Conservation (phyloP, 176 grass and related monocot genomes). For the Oryza brachyantha region DNA sequence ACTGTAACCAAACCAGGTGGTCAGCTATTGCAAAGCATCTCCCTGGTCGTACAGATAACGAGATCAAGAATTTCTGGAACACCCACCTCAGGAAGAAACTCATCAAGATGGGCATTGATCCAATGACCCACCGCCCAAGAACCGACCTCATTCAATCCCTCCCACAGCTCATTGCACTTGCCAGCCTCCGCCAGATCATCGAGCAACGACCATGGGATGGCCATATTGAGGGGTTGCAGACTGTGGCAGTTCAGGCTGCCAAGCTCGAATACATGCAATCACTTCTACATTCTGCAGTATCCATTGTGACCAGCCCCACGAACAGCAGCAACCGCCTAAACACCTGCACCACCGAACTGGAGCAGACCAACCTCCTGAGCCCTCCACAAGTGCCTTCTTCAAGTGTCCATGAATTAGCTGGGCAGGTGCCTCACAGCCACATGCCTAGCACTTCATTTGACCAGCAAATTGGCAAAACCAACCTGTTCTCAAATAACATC, state of each 20-base stretch:
- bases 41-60: conserved; percentile 72
- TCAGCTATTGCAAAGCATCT: conserved; percentile 72
- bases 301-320: conserved; percentile 12
- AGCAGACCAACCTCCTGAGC: conserved; percentile 40
- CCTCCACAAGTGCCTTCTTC: background rate
- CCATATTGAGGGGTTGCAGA: conserved; percentile 30
- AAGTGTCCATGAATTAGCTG: conserved; percentile 12
- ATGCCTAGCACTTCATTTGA: conserved; percentile 33
- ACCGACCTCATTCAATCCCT: conserved; percentile 61
- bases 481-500: conserved; percentile 4
- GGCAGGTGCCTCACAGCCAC: conserved; percentile 36
- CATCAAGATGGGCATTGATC: conserved; percentile 83
- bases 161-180: conserved; percentile 57
- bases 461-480: conserved; percentile 28
- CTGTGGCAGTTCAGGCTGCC: conserved; percentile 29
- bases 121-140: conserved; percentile 69
- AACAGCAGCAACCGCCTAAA: background rate
- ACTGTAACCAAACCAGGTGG: conserved; percentile 52
- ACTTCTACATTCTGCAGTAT: background rate
- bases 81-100: conserved; percentile 84
- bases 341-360: conserved; percentile 29
- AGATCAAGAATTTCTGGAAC: conserved; percentile 98
- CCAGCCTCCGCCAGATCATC: conserved; percentile 43
- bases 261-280: conserved; percentile 29
- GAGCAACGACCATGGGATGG: conserved; percentile 29